Percentiles rank a stretch among this genome's conserved stretches.
phyloP scores from a whole-genome alignment of 768 basidiomycete genomes.

The Hygrocybe coccinea region DNA sequence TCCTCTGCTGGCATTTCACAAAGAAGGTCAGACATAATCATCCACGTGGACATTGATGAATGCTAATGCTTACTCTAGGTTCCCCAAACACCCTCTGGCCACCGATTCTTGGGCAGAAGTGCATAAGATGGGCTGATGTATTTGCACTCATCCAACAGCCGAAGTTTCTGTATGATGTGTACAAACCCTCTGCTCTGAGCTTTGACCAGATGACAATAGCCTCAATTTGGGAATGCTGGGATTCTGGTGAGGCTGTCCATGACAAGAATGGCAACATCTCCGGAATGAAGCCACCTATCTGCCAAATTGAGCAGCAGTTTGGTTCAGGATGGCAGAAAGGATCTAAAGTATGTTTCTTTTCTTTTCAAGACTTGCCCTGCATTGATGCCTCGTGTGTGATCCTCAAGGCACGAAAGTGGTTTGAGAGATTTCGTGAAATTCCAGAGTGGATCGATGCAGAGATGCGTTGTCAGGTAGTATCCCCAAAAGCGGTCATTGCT shows the following conservation, averaged over 20 bases:
- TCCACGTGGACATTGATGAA: background rate
- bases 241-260: too few species aligned
- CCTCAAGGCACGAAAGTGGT: slow-evolving; percentile 5
- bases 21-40: too few species aligned
- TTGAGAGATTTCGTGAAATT: slow-evolving; percentile 9
- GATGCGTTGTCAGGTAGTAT: background rate
- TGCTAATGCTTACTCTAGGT: background rate
- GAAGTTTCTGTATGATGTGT: background rate
- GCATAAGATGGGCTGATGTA: background rate
- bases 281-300: background rate
- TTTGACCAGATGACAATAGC: too few species aligned
- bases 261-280: too few species aligned
- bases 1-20: too few species aligned
- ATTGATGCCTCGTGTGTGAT: background rate
- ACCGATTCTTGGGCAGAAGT: background rate
- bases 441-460: slow-evolving; percentile 9
- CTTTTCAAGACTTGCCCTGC: background rate
- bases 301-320: slow-evolving; percentile 7
- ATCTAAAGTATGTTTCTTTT: background rate
- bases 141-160: background rate
- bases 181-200: background rate
- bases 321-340: slow-evolving; percentile 3
- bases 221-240: too few species aligned
- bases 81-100: background rate
- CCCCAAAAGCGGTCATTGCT: background rate